Conservation (phyloP, 2,329 filamentous ascomycete genomes). For the Curvularia spicifera region DNA sequence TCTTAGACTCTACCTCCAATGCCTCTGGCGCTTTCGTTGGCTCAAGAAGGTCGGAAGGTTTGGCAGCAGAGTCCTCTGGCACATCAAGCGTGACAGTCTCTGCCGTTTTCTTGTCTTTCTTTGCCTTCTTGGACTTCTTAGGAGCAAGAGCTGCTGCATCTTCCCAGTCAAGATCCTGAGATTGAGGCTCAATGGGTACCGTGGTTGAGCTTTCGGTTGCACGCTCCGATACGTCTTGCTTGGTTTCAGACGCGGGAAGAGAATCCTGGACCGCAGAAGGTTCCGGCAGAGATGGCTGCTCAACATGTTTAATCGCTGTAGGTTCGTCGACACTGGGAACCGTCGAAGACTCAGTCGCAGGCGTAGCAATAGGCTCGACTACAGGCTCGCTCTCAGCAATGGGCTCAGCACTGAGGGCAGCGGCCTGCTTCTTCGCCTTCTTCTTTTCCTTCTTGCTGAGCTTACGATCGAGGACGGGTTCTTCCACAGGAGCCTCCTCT, state of each 20-base stretch:
- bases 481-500: conserved; percentile 17
- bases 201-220: conserved; percentile 9
- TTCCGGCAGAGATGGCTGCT: conserved; percentile 6
- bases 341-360: conserved; percentile 3
- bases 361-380: background rate
- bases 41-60: background rate
- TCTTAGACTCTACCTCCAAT: background rate
- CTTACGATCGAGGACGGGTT: conserved; percentile 32
- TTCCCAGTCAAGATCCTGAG: conserved; percentile 17
- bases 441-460: conserved; percentile 47
- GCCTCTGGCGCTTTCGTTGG: conserved; percentile 6
- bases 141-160: conserved; percentile 23
- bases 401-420: conserved; percentile 16
- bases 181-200: conserved; percentile 10
- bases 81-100: conserved; percentile 19
- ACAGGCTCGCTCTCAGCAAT: conserved; percentile 5
- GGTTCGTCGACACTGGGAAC: background rate
- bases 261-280: background rate
- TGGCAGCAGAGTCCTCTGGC: conserved; percentile 7
- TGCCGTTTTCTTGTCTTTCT: conserved; percentile 42
- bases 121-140: conserved; percentile 37
- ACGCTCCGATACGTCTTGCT: background rate
- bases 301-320: background rate
- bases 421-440: conserved; percentile 36
- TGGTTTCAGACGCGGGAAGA: background rate